phyloP scores from a whole-genome alignment of 2,329 filamentous ascomycete genomes.

The Aspergillus felis region DNA sequence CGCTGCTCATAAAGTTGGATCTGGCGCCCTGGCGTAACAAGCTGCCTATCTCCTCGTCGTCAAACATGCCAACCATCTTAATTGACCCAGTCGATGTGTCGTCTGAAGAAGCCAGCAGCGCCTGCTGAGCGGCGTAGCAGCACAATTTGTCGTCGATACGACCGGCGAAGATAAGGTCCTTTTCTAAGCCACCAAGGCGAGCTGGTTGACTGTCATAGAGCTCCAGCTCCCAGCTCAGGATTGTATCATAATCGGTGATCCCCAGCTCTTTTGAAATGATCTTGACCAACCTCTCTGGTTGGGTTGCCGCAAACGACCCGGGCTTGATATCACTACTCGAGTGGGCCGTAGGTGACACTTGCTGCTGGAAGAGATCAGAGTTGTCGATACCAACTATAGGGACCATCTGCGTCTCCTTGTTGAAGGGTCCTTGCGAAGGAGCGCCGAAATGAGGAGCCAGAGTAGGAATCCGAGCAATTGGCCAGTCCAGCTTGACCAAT shows the following conservation, averaged over 20 bases:
- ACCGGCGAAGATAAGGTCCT: slow-evolving; percentile 91
- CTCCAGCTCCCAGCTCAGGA: slow-evolving; percentile 96
- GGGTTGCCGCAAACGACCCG: slow-evolving; percentile 73
- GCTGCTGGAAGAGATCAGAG: slow-evolving; percentile 49
- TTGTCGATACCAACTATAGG: slow-evolving; percentile 89
- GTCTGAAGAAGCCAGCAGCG: slow-evolving; percentile 65
- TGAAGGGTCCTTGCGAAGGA: slow-evolving; percentile 62
- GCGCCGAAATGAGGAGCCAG: slow-evolving; percentile 91
- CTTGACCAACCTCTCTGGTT: slow-evolving; percentile 79
- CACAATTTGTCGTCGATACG: slow-evolving; percentile 98
- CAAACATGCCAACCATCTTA: slow-evolving; percentile 90
- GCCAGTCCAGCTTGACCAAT: slow-evolving; percentile 90
- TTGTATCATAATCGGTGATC: slow-evolving; percentile 66
- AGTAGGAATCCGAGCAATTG: slow-evolving; percentile 86
- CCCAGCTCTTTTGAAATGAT: slow-evolving; percentile 76
- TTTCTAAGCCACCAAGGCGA: slow-evolving; percentile 76
- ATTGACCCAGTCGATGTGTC: slow-evolving; percentile 57
- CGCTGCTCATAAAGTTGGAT: slow-evolving; percentile 79
- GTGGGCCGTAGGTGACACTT: slow-evolving; percentile 18
- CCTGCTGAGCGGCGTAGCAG: slow-evolving; percentile 85
- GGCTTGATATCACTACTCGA: slow-evolving; percentile 42
- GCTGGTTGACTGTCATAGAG: slow-evolving; percentile 89
- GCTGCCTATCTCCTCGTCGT: slow-evolving; percentile 94
- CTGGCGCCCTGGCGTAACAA: slow-evolving; percentile 83
- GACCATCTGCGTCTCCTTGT: slow-evolving; percentile 88